Evolutionary conservation across 495 filamentous ascomycete species (phyloP), one percentile per base, ranked within the genome.

Genomic region (Penicillium fimorum): DNA sequence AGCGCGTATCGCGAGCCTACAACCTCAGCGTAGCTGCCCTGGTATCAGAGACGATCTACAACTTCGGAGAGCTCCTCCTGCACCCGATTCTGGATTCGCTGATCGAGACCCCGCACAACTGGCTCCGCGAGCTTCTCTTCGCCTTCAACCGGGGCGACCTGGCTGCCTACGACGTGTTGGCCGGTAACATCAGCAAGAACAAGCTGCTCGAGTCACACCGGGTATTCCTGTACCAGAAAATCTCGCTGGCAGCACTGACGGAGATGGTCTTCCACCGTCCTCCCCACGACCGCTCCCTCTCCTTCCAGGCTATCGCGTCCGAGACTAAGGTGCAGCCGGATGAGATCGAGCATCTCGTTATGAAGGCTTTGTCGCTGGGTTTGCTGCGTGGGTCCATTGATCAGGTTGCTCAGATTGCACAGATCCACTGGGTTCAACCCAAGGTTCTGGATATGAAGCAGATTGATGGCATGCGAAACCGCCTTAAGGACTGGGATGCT

Each of bases 401-500:
- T 74, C 92, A 99, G 77, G 94, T 97, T 27, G 92, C 88, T 47
- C 85, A 91, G 76, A 82, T 97, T 49, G 94, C 94, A 25, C 82
- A 92, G 68, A 96, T 99, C 76, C 90, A 90, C 68, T 99, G 94
- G 94, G 94, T 99, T 40, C 94, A 99, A 80, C 95, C 94, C 12
- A 97, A 97, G 80, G 90, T 96, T 47, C 72, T 98, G 63, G 94
- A 97, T 75, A 90, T 92, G 84, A 85, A 83, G 69, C 95, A 97
- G 81, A 95, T 99, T 62, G 91, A 91, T 67, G 91, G 86, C 60
- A 97, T 99, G 94, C 85, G 89, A 62, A 79, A 81, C 64, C 75
- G 92, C 50, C 73, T 99, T 67, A 84, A 87, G 72, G 92, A 97
- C 57, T 99, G 94, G 94, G 92, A 96, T 76, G 84, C 84, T 20